Base-by-base conservation (phyloP, 176 grass and related monocot genomes). In the Ensete glaucum region DNA sequence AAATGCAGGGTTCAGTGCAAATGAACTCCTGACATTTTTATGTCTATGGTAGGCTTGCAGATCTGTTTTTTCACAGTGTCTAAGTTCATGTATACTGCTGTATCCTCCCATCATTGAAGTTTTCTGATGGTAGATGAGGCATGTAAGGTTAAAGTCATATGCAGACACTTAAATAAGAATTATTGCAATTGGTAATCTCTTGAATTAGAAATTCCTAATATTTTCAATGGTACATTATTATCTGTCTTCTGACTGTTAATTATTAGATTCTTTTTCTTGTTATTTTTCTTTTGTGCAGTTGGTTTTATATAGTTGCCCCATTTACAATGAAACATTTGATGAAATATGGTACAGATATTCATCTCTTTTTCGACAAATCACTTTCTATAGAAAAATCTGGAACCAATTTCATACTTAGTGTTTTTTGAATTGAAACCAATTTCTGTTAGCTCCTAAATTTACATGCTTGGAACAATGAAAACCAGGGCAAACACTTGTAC, bases 401-500 rank as follows among this genome's bases (percentile, higher is more conserved):
- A 64, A 12, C 23, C 62, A 24, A 25, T 25, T 64, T 64, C 9
- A 64, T 64, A 22, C 23, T 64, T 64, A 20, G 11, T 9, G 21
- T 64, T 19, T 64, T 65, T 26, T 29, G 57, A 65, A 29, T 26
- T 26, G 13, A 65, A 22, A 27, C 15, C 15, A 60, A 60, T 43
- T 43, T 43, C 34, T 43, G 34, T 69, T 48, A 50, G 17, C 16
- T 51, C n/a, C 9, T n/a, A 71, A 6, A 20, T 51, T 50, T 71
- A 71, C 48, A 50, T 17, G 16, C 48, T 8, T 71, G 15, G 29
- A 50, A 74, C 10, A 15, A 55, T 23, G 83, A 80, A 72, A 79
- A 85, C 83, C 84, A 85, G 88, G 95, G 19, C 90, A 86, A 76
- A 99, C 88, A 50, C 75, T 99, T 78, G 84, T 91, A 65, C 49